Conservation (phyloP, 2,329 filamentous ascomycete species). For the Cryoendolithus antarcticus region DNA sequence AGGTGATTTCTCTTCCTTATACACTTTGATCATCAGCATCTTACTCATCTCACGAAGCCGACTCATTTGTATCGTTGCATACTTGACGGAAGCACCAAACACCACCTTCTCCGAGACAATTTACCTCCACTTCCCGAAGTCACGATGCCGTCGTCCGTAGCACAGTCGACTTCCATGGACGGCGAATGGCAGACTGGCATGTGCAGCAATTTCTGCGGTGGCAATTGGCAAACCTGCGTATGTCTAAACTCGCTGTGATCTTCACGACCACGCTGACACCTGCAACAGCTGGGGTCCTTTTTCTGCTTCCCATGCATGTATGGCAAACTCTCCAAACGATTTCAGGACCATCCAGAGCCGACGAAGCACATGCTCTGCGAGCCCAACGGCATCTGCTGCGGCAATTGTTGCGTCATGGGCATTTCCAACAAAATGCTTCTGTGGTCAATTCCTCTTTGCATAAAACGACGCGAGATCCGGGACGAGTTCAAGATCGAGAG, state of each 20-base stretch:
- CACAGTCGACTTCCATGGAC: background rate
- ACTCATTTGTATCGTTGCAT: background rate
- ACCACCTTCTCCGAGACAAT: background rate
- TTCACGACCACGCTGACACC: background rate
- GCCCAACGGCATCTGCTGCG: constrained; percentile 4
- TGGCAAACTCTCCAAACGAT: constrained; percentile 8
- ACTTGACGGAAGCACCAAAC: background rate
- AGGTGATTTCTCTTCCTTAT: background rate
- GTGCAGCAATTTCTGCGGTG: constrained; percentile 11
- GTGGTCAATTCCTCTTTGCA: constrained; percentile 5
- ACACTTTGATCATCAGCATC: background rate
- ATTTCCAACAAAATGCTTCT: background rate
- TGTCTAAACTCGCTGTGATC: background rate
- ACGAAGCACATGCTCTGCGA: constrained; percentile 1
- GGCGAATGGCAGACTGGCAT: constrained; percentile 10
- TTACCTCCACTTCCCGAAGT: background rate
- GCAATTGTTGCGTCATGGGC: constrained; percentile 7
- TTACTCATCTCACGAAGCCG: background rate
- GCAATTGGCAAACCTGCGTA: constrained; percentile 9
- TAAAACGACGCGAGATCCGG: constrained; percentile 9
- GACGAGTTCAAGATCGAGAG: constrained; percentile 8
- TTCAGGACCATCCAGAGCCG: constrained; percentile 8
- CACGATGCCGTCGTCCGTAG: background rate
- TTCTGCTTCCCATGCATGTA: constrained; percentile 10
- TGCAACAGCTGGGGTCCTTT: constrained; percentile 8